Base-by-base conservation (phyloP, 2,329 filamentous ascomycete genomes). In the Mollisia scopiformis region DNA sequence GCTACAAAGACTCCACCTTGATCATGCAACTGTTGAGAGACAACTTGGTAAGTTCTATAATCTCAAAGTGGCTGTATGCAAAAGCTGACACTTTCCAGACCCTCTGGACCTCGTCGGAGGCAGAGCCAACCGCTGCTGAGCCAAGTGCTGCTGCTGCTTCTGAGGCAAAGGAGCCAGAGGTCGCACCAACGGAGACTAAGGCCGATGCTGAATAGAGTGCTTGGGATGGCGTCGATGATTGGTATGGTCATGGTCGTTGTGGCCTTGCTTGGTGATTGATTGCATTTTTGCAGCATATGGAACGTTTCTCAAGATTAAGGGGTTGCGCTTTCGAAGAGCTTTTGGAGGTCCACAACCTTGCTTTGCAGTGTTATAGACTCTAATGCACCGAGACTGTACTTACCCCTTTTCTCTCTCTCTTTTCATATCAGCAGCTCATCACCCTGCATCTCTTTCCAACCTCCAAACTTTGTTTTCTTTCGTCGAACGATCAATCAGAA, bases 11-110 rank as follows among this genome's bases (percentile, higher is more conserved):
- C 82, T 97, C 93, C 86, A 98, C 94, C 63, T 88, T 98, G 74
- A 97, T 98, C 85, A 98, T 97, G 94, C 94, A 98, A 85, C 86
- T 98, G 66, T 89, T 98, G 78, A 92, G 94, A 79, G 94, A 97
- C 84, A 98, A 97, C 87, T 86, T 97, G 68, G 70, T 72, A 68
- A 65, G 67, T 21, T 23, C 3, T 11, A 30, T n/a, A 19, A 6
- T 37, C 21, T 35, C 2, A 11, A 2, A 56, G 23, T 53, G 19
- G 37, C 3, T 31, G 21, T 14, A 1, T 19, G 10, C 23, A 54
- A 31, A 23, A 10, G 52, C 57, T 63, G 55, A 65, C 51, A 57
- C 31, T 13, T 16, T n/a, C 39, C 71, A 97, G 93, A 98, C 95
- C 70, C 93, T 98, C 80, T 98, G 95, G 95, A 98, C 95, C 75